Evolutionary conservation across 345 rosid species (phyloP), one percentile per base, ranked within the genome.

Genomic region (Dipteronia sinensis): DNA sequence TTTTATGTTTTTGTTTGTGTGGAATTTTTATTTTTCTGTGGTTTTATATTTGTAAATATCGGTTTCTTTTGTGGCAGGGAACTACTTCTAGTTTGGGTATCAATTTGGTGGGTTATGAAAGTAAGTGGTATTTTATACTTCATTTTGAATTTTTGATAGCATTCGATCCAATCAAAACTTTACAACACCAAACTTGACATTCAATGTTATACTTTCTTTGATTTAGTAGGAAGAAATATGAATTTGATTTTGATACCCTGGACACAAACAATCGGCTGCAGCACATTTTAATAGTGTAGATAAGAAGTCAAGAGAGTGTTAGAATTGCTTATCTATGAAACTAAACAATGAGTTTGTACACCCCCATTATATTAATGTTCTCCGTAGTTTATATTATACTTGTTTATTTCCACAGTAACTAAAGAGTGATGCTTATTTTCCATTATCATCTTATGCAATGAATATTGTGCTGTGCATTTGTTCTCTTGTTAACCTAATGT

Each of bases 101-200:
- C 51, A 84, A 80, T 78, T 86, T 91, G 77, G 92, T 86, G 10
- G 79, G 79, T 42, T 90, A 90, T 82, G 92, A 65, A 75, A 90
- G 96, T 89, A 77, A 77, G 93, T 71, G 29, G 25, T 22, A 25
- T 19, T 59, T 53, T 62, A 16, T 19, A 19, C 7, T 69, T 73
- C 72, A 56, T 49, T 56, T 65, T 23, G 7, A 12, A 65, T 11
- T 7, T 59, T 19, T 59, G 23, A 2, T 20, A 58, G 23, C 22
- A n/a, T 4, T 59, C 25, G 5, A 20, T 58, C 22, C 1, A n/a
- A 19, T 59, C 15, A 11, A 10, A 10, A 46, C 49, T 46, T 10
- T 46, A 46, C 49, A 46, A 46, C 12, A 46, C 49, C 49, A 46
- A 46, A 9, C 49, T 46, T 10, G 10, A 46, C 49, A 2, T 9